Conservation (phyloP, 163 green algal species). For the Chlamydomonas reinhardtii region DNA sequence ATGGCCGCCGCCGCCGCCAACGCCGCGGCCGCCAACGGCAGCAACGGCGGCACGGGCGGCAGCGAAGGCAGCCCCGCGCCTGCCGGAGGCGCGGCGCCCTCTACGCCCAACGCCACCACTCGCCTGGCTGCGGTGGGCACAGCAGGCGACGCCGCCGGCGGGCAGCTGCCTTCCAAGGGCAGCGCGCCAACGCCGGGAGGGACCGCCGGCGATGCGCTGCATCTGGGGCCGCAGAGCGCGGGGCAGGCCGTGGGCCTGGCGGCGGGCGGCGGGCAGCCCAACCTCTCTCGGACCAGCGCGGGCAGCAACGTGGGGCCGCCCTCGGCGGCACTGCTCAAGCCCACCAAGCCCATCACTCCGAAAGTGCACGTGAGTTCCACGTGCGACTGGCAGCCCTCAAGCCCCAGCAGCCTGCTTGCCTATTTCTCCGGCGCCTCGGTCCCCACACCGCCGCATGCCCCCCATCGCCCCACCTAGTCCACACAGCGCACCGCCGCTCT, state of each 20-base stretch:
- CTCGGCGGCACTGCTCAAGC: slow-evolving; percentile 19
- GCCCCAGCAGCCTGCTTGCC: too few relatives aligned
- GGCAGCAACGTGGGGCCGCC: neutral
- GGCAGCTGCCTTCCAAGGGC: neutral
- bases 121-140: neutral
- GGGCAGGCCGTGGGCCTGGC: neutral
- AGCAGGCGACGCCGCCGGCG: too few relatives aligned
- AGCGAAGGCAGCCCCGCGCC: neutral
- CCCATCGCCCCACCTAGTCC: too few relatives aligned
- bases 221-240: too few relatives aligned
- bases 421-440: too few relatives aligned
- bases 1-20: neutral
- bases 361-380: slow-evolving; percentile 19
- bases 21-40: neutral
- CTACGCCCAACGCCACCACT: neutral
- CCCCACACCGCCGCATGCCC: too few relatives aligned
- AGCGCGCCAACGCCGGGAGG: neutral
- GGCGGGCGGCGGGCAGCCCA: neutral
- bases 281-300: neutral
- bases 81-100: neutral
- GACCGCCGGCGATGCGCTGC: neutral
- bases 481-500: too few relatives aligned
- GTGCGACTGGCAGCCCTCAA: too few relatives aligned
- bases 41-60: neutral
- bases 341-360: slow-evolving; percentile 2